Percentiles rank a stretch among this genome's conserved stretches.
These are phyloP conservation scores for Penicillium macrosclerotiorum DNA, from an alignment of 495 filamentous ascomycete genomes.

Conservation along the genomic window DNA sequence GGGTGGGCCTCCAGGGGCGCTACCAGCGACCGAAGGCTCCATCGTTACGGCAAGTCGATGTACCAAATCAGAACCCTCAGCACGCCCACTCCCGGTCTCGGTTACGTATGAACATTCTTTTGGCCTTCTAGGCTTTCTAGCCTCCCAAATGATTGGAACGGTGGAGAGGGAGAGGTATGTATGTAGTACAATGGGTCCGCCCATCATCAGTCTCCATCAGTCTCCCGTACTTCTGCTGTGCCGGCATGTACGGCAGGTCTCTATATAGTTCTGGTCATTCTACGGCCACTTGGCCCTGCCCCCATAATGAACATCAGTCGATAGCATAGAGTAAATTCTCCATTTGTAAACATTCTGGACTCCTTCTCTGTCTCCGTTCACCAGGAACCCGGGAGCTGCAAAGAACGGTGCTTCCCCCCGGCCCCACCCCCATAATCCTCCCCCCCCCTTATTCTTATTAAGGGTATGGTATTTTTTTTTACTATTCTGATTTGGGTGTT, in stretches of 20 bases:
- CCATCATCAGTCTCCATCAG: too few species aligned
- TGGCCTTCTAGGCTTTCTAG: constrained; percentile 40
- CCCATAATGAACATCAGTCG: too few species aligned
- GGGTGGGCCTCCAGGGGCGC: constrained; percentile 14
- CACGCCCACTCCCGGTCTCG: constrained; percentile 31
- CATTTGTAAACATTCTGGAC: constrained; percentile 20
- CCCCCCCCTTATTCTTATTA: background rate
- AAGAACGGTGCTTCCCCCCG: constrained; percentile 6
- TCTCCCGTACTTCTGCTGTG: background rate
- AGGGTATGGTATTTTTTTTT: too few species aligned
- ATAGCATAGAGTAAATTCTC: constrained; percentile 4
- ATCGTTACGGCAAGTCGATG: constrained; percentile 8
- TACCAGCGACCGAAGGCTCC: constrained; percentile 3
- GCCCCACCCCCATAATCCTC: constrained; percentile 19
- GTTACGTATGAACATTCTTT: constrained; percentile 44
- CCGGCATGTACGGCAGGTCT: constrained; percentile 4
- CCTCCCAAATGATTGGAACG: constrained; percentile 17
- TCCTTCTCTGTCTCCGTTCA: constrained; percentile 7
- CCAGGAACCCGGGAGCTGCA: constrained; percentile 4
- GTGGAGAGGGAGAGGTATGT: background rate
- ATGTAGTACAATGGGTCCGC: too few species aligned
- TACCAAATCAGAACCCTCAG: constrained; percentile 14
- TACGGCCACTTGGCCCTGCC: too few species aligned
- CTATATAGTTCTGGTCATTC: too few species aligned
- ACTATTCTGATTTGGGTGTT: too few species aligned